Evolutionary conservation across 140 eudicot species (phyloP).

Genomic region (Cichorium intybus): DNA sequence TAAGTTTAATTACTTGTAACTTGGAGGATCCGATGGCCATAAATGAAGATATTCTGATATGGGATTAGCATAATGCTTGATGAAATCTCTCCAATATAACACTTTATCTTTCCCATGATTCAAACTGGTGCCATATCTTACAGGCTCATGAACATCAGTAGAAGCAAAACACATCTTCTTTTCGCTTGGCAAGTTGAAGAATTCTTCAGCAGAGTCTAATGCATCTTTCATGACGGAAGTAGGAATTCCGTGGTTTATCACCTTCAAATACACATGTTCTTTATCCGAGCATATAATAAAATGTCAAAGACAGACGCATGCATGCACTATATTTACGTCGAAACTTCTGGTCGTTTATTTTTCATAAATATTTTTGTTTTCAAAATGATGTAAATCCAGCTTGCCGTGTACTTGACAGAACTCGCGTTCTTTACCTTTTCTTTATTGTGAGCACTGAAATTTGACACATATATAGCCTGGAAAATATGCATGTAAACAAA

Average conservation of each 20-base stretch:
- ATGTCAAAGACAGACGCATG: conserved; percentile 20
- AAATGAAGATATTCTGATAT: conserved; percentile 45
- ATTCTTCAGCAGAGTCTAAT: conserved; percentile 46
- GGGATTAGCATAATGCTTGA: conserved; percentile 67
- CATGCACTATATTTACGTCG: conserved; percentile 26
- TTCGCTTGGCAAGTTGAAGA: conserved; percentile 52
- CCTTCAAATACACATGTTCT: conserved; percentile 33
- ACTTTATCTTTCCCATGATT: conserved; percentile 49
- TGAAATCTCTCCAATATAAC: conserved; percentile 71
- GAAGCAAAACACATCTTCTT: conserved; percentile 54
- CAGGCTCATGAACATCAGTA: conserved; percentile 50
- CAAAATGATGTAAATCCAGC: neutral
- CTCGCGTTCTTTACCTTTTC: conserved; percentile 16
- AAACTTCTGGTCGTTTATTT: neutral
- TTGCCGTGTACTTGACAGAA: conserved; percentile 8
- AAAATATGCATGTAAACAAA: conserved; percentile 7
- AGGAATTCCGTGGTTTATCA: conserved; percentile 70
- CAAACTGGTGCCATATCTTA: conserved; percentile 69
- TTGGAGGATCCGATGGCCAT: conserved; percentile 73
- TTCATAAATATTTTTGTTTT: neutral
- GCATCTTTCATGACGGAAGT: conserved; percentile 40
- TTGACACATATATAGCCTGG: conserved; percentile 12
- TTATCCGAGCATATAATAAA: conserved; percentile 13
- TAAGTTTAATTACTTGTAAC: conserved; percentile 47
- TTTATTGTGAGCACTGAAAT: conserved; percentile 11